Evolutionary conservation across 768 basidiomycete species (phyloP).

Genomic region (Holtermanniella nyarrowii): DNA sequence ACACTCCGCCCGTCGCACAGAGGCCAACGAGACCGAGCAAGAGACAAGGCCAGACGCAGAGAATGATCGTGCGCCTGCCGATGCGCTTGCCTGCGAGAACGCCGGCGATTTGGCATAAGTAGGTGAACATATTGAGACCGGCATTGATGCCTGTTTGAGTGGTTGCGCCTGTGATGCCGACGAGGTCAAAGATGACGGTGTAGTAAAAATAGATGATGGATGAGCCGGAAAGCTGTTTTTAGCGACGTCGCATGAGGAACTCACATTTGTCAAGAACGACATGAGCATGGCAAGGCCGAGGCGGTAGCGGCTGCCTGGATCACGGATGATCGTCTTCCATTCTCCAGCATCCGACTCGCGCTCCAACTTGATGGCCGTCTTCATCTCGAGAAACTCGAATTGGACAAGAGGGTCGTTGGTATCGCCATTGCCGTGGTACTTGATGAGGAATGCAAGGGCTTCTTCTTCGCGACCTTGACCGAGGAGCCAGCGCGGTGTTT

Average conservation of each 20-base stretch:
- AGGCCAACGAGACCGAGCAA: constrained; percentile 33
- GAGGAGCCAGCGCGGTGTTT: constrained; percentile 41
- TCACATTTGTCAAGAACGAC: constrained; percentile 35
- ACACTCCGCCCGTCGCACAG: constrained; percentile 35
- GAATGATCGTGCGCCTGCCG: constrained; percentile 34
- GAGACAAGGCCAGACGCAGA: constrained; percentile 39
- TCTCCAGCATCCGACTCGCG: constrained; percentile 34
- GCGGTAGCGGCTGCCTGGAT: constrained; percentile 32
- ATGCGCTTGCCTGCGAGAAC: constrained; percentile 34
- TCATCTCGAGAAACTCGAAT: constrained; percentile 43
- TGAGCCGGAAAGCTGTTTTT: constrained; percentile 8
- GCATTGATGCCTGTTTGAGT: constrained; percentile 43
- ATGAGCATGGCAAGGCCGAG: constrained; percentile 37
- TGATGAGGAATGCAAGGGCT: constrained; percentile 37
- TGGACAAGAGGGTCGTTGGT: constrained; percentile 38
- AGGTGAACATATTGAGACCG: constrained; percentile 39
- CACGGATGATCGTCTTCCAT: constrained; percentile 36
- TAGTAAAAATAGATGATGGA: constrained; percentile 42
- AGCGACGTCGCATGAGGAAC: not conserved
- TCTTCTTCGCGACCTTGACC: constrained; percentile 36
- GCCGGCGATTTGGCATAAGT: constrained; percentile 37
- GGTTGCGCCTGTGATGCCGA: constrained; percentile 40
- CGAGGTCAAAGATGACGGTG: constrained; percentile 32
- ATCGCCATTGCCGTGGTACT: constrained; percentile 42
- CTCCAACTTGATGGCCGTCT: constrained; percentile 38